phyloP scores from a whole-genome alignment of 2,329 filamentous ascomycete species.

The Pestalotiopsis sp. region DNA sequence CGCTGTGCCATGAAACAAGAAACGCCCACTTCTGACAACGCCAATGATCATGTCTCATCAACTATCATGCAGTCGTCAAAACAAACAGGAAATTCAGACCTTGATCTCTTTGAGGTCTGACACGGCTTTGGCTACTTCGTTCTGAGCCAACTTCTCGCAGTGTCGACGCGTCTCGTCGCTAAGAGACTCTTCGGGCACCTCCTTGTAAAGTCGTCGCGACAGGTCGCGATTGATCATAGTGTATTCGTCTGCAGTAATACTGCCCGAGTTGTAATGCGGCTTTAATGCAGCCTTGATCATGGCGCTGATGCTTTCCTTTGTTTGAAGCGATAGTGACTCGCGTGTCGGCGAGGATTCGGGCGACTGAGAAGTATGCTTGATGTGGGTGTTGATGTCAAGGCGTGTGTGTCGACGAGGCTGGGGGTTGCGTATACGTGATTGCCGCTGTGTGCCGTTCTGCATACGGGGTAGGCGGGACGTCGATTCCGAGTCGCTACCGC shows the following conservation, averaged over 20 bases:
- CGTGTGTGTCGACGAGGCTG: conserved; percentile 51
- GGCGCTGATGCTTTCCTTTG: conserved; percentile 85
- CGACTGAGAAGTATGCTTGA: conserved; percentile 42
- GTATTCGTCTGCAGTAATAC: conserved; percentile 86
- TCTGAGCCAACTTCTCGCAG: conserved; percentile 76
- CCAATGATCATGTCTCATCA: conserved; percentile 15
- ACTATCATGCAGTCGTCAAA: conserved; percentile 18
- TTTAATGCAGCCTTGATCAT: conserved; percentile 85
- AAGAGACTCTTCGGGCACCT: conserved; percentile 58
- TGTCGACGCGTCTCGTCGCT: conserved; percentile 67
- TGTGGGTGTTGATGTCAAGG: conserved; percentile 37
- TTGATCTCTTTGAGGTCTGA: conserved; percentile 45
- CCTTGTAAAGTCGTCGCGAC: conserved; percentile 84
- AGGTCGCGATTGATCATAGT: conserved; percentile 89
- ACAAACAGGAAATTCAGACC: conserved; percentile 21
- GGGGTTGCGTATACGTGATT: conserved; percentile 55
- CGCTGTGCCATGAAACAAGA: conserved; percentile 21
- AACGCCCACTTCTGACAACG: conserved; percentile 16
- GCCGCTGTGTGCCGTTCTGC: conserved; percentile 30
- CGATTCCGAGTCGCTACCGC: conserved; percentile 42
- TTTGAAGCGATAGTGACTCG: conserved; percentile 70
- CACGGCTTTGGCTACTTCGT: conserved; percentile 79
- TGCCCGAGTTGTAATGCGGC: conserved; percentile 78
- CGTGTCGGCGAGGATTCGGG: conserved; percentile 72
- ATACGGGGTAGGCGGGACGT: conserved; percentile 35